Base-by-base conservation (phyloP, 208 protist species). In the Jaenimonas drosophilae region DNA sequence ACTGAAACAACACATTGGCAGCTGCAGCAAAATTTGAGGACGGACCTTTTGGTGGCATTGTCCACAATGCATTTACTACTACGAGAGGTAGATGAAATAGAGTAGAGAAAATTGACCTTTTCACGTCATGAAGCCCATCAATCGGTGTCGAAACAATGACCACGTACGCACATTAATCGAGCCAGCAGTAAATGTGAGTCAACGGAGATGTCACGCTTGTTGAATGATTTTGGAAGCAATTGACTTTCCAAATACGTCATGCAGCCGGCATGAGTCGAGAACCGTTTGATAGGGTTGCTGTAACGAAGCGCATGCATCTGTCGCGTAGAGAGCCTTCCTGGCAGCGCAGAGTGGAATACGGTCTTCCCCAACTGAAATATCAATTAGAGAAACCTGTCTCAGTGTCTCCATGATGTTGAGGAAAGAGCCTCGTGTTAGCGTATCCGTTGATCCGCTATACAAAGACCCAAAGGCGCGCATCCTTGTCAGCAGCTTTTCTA, bases 1-100 rank as follows among this genome's bases (percentile, higher is more conserved):
- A 89, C 29, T 88, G 70, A 44, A 93, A 89, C 5, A 93, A 51
- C 28, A 93, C 77, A 42, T 73, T 80, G 19, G 84, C 84, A 1
- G 77, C 84, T 0, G 76, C 72, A n/a, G 71, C 76, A 57, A 93
- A 89, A 6, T 53, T 48, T 11, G 72, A 72, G 16, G 24, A 24
- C 20, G 31, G 19, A 25, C 48, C 58, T 29, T 39, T 41, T 21
- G 3, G 44, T 41, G 16, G 16, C 36, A 7, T 17, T 41, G 36
- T 41, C 36, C 16, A 24, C 7, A 24, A 34, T 34, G 30, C 30
- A 34, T 34, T n/a, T 34, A n/a, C n/a, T n/a, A n/a, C n/a, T n/a
- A 34, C 14, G 14, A 16, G 9, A 16, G 9, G 9, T 14, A 34
- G 11, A 34, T 34, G 14, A 34, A 34, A 34, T 34, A 34, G 14